Evolutionary conservation across 2,329 filamentous ascomycete genomes (phyloP).

Genomic region (Emydomyces testavorans): DNA sequence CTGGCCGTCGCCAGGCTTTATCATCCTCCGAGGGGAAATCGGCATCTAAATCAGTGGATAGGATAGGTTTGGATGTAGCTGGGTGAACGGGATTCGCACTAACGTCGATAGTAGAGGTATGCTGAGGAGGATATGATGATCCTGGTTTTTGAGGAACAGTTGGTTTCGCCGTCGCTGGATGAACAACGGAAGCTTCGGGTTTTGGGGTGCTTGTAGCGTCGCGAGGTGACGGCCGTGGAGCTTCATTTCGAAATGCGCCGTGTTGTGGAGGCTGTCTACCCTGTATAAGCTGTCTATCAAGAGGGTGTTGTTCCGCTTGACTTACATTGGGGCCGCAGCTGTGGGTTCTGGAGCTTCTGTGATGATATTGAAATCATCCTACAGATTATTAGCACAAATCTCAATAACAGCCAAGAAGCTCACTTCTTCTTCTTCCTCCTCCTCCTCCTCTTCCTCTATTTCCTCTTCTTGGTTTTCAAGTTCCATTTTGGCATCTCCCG

Average conservation of each 20-base stretch:
- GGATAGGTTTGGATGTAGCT: constrained; percentile 62
- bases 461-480: constrained; percentile 25
- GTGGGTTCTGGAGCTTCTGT: constrained; percentile 37
- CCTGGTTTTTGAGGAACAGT: constrained; percentile 41
- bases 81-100: constrained; percentile 71
- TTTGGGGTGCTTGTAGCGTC: constrained; percentile 24
- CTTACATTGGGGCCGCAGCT: constrained; percentile 29
- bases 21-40: constrained; percentile 60
- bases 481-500: constrained; percentile 18
- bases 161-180: constrained; percentile 27
- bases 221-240: constrained; percentile 26
- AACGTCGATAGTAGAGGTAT: constrained; percentile 73
- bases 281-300: constrained; percentile 1
- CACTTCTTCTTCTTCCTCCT: constrained; percentile 31
- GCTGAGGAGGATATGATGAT: constrained; percentile 54
- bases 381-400: constrained; percentile 15
- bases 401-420: constrained; percentile 20
- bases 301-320: constrained; percentile 7
- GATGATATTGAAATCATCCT: constrained; percentile 42
- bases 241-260: constrained; percentile 27
- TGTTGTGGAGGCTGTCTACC: constrained; percentile 32
- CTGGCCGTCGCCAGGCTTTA: constrained; percentile 91
- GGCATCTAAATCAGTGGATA: constrained; percentile 65
- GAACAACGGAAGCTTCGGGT: constrained; percentile 27
- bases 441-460: constrained; percentile 32